These are phyloP conservation scores for Blastobotrys illinoisensis DNA, from an alignment of 1,139 yeast species.

Conservation along the genomic window DNA sequence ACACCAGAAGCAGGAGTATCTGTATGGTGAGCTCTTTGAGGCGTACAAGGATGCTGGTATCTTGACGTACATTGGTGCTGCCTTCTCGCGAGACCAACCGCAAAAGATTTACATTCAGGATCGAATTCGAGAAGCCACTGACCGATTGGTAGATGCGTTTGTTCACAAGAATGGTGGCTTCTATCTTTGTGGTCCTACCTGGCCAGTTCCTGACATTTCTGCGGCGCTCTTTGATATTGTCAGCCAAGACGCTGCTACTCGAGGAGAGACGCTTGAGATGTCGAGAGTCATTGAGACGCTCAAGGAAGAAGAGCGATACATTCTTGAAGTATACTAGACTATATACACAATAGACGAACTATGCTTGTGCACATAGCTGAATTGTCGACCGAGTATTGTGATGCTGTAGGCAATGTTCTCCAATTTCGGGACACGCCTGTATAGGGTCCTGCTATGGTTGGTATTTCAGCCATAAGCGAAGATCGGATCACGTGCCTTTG, in stretches of 20 bases:
- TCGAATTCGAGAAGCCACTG: slow-evolving; percentile 73
- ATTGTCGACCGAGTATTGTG: too few species aligned
- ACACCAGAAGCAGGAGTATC: slow-evolving; percentile 91
- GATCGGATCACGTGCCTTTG: too few species aligned
- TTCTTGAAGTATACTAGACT: slow-evolving; percentile 78
- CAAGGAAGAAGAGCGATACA: slow-evolving; percentile 90
- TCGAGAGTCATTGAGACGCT: slow-evolving; percentile 82
- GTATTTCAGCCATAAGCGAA: too few species aligned
- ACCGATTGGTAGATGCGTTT: slow-evolving; percentile 72
- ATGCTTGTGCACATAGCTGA: too few species aligned
- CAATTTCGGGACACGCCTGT: too few species aligned
- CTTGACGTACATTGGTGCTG: slow-evolving; percentile 94
- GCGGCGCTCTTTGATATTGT: slow-evolving; percentile 84
- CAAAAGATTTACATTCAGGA: slow-evolving; percentile 94
- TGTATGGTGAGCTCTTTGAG: slow-evolving; percentile 97
- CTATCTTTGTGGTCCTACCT: slow-evolving; percentile 97
- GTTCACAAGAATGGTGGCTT: slow-evolving; percentile 77
- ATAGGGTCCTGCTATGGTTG: too few species aligned
- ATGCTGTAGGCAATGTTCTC: too few species aligned
- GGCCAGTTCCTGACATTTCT: slow-evolving; percentile 98
- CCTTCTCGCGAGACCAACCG: slow-evolving; percentile 96
- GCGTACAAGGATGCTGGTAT: slow-evolving; percentile 90
- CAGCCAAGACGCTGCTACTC: slow-evolving; percentile 59
- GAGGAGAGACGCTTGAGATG: slow-evolving; percentile 65
- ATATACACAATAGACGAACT: not conserved